Evolutionary conservation across 2,329 filamentous ascomycete species (phyloP).

Genomic region (Pleomassaria siparia): DNA sequence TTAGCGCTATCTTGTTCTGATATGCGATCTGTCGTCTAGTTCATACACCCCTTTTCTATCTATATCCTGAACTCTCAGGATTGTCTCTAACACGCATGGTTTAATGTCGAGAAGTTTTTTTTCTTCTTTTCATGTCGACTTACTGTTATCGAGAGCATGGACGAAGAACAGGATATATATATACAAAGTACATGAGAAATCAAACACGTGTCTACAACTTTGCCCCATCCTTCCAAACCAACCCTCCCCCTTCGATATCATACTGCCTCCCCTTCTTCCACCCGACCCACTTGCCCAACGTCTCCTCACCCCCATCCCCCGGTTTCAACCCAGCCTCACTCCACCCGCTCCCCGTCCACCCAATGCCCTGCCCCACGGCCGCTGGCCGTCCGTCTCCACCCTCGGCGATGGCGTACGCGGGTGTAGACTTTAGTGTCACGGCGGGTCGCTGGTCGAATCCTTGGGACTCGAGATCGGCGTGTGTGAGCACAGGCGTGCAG

Average conservation of each 20-base stretch:
- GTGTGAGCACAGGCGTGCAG: constrained; percentile 81
- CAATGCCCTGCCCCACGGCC: constrained; percentile 63
- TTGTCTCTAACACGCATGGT: no score
- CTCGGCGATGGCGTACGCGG: constrained; percentile 63
- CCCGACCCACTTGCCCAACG: constrained; percentile 71
- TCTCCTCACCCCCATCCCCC: constrained; percentile 72
- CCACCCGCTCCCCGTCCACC: constrained; percentile 70
- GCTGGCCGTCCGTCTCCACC: constrained; percentile 44
- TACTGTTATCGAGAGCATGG: not conserved
- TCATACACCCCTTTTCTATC: no score
- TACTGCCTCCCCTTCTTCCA: constrained; percentile 69
- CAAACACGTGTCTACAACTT: not conserved
- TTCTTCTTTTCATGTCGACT: no score
- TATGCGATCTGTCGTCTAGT: no score
- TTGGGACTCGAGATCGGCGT: constrained; percentile 66
- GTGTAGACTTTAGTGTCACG: constrained; percentile 70
- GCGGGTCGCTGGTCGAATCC: constrained; percentile 70
- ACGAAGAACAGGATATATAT: not conserved
- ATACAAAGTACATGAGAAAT: not conserved
- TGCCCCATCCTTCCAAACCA: not conserved
- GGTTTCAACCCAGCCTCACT: constrained; percentile 59
- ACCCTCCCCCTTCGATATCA: not conserved
- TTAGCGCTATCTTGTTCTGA: no score
- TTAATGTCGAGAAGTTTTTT: no score
- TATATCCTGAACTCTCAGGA: no score